A percentile compares a stretch with the other conserved stretches of the same genome.
These are phyloP conservation scores for Mycena amicta DNA, from an alignment of 768 basidiomycete species.

Conservation along the genomic window DNA sequence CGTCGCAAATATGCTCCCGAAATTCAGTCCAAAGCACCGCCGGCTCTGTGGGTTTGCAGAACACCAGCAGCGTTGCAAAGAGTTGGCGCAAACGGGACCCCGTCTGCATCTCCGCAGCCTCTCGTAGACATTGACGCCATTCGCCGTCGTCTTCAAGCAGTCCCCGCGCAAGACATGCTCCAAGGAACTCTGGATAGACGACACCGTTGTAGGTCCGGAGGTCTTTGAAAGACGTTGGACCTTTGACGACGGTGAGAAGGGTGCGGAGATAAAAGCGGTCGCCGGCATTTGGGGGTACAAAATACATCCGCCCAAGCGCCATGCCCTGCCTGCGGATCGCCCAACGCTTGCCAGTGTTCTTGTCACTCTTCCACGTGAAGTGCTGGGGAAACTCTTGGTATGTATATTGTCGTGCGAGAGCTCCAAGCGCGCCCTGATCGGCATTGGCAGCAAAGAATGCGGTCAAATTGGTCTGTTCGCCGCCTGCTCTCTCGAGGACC, in stretches of 20 bases:
- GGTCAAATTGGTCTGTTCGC: conserved; percentile 28
- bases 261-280: conserved; percentile 42
- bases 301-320: conserved; percentile 36
- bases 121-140: conserved; percentile 43
- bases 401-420: conserved; percentile 17
- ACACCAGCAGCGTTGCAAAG: conserved; percentile 42
- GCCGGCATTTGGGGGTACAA: conserved; percentile 29
- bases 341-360: conserved; percentile 1
- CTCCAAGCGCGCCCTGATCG: conserved; percentile 15
- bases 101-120: conserved; percentile 41
- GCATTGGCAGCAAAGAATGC: conserved; percentile 33
- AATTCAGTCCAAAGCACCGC: conserved; percentile 38
- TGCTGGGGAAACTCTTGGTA: conserved; percentile 37
- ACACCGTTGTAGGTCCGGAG: conserved; percentile 29
- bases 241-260: conserved; percentile 41
- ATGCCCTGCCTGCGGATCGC: conserved; percentile 7
- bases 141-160: conserved; percentile 51
- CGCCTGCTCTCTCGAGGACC: conserved; percentile 13
- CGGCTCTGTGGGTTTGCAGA: conserved; percentile 37
- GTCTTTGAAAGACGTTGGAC: conserved; percentile 29
- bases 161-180: conserved; percentile 42
- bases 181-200: conserved; percentile 34
- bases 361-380: conserved; percentile 29
- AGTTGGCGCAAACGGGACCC: conserved; percentile 37
- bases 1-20: conserved; percentile 39